Base-by-base conservation (phyloP, 2,329 filamentous ascomycete species). In the Colletotrichum acutatum region DNA sequence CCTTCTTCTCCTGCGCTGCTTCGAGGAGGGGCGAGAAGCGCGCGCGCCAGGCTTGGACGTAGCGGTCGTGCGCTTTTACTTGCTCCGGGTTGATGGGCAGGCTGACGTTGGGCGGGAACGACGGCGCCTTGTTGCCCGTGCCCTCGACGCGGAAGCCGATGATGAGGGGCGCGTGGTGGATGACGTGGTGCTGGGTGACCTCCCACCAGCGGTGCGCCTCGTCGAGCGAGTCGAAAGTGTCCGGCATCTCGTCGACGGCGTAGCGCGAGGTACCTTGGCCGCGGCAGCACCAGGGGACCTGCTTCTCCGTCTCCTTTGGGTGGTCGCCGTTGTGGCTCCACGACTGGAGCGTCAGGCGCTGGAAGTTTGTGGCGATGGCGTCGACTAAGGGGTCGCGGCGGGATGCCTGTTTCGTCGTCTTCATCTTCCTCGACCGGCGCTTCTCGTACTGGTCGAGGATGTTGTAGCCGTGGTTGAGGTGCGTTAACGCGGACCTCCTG, bases 401-500 rank as follows among this genome's bases (percentile, higher is more conserved):
- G 19, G 42, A 49, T 5, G 42, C 1, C 42, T n/a, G 7, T 19
- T n/a, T 49, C 42, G 16, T n/a, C 42, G 7, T 9, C 19, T 49
- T 49, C 34, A 16, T 32, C 14, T 19, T 14, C 1, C 22, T 42
- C 4, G 37, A n/a, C 8, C 54, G 37, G 37, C 37, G 66, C 6
- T 54, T 26, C 34, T 62, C 68, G 62, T 63, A 61, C 24, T 74
- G 68, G 4, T 67, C 69, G 1, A 72, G n/a, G 0, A 74, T 54
- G 2, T 63, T 53, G 42, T 24, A 54, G 19, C 83, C 83, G 42
- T 84, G 80, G 2, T 78, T 83, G 53, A 84, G 76, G 65, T 85
- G 83, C 61, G 83, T 83, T 22, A 84, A 76, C 5, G 83, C 82
- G 3, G 80, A 81, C 1, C 82, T 78, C 71, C 81, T 78, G n/a